Evolutionary conservation across 23 red algal genomes (phyloP), one percentile per base, ranked within the genome.

Genomic region (Cyanidioschyzon merolae): DNA sequence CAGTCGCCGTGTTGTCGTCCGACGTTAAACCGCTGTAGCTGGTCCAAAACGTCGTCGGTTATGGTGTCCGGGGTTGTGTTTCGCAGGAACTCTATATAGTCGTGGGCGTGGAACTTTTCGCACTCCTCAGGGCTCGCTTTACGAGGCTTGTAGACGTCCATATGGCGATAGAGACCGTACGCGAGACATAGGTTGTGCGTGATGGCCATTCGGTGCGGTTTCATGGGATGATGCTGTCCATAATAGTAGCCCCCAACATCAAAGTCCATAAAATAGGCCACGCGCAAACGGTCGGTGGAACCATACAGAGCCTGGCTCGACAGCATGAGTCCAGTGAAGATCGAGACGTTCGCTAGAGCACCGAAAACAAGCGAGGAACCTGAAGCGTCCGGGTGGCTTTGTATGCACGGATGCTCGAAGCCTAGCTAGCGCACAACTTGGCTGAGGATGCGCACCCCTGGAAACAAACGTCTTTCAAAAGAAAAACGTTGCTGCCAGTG

Each of bases 221-320:
- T 96, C 92, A 96, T 96, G 0, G 92, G 92, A 57, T 96, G 92
- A 57, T 90, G 82, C 71, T 96, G 92, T 27, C 87, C 88, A 39
- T 96, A 96, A 79, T 96, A 96, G 74, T 89, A 90, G 68, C 88
- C 88, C n/a, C 92, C 92, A 25, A 96, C 84, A 68, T 96, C 87
- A 54, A 77, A 84, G 85, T 95, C 90, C 90, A 95, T 85, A 80
- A 95, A 95, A 79, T 95, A 95, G 50, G 85, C 79, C 36, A 95
- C 86, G 29, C 90, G 79, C 12, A 35, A 7, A 3, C 63, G 63
- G 32, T 35, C 32, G 63, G 21, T 27, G 32, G 16, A 3, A 7
- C 7, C 63, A 27, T 71, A 27, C n/a, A 71, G 7, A 3, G 63
- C 63, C 63, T 71, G 63, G 29, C 63, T 71, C n/a, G 63, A 7